These are phyloP conservation scores for Luzula sylvatica DNA, from an alignment of 176 grass and related monocot species.

Conservation along the genomic window DNA sequence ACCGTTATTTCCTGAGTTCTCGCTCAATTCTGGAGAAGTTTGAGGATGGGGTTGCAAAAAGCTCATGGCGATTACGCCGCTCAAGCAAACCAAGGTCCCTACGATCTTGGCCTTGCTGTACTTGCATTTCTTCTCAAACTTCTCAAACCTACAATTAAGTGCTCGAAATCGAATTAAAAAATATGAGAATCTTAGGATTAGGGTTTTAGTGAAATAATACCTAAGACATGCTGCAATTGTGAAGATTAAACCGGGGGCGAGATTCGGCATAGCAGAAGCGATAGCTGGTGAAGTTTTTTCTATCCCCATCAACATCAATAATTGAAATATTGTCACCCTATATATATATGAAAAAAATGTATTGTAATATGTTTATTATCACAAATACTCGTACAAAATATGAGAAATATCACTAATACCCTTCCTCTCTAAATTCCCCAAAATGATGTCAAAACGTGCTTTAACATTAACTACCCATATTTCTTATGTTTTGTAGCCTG, in stretches of 20 bases:
- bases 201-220: constrained; percentile 8
- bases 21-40: constrained; percentile 1
- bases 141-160: constrained; percentile 39
- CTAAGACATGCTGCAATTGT: constrained; percentile 47
- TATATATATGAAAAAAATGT: not conserved
- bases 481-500: no score
- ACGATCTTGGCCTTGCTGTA: constrained; percentile 49
- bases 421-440: not conserved
- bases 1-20: not conserved
- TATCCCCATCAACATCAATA: constrained; percentile 38
- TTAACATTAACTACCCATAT: no score
- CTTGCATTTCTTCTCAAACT: constrained; percentile 41
- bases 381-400: not conserved
- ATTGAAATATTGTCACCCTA: constrained; percentile 41
- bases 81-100: constrained; percentile 52
- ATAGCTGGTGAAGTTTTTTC: constrained; percentile 44
- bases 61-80: constrained; percentile 44
- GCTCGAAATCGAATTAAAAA: not conserved
- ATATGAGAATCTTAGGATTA: not conserved
- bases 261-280: constrained; percentile 65
- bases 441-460: no score
- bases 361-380: not conserved
- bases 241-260: constrained; percentile 50
- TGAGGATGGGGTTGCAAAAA: constrained; percentile 33
- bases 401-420: no score